Evolutionary conservation across 1,284 basidiomycete species (phyloP), one percentile per base, ranked within the genome.

Genomic region (Cryptococcus floricola): DNA sequence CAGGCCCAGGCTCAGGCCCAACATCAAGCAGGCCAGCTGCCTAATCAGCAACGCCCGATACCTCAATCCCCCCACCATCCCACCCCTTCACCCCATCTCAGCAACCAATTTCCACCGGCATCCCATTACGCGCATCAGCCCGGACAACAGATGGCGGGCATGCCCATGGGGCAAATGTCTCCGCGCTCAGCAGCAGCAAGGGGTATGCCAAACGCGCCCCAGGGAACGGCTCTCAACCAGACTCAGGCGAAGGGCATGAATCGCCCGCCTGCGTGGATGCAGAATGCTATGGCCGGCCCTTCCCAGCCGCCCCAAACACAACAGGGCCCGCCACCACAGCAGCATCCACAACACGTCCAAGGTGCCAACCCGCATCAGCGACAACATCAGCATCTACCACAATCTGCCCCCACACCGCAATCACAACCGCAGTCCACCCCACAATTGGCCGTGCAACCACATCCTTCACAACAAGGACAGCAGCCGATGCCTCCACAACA

Each of bases 81-180:
- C 3, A 64, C 65, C 9, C 68, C 70, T 37, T 73, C 70, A 10
- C 73, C 73, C 12, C 73, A 75, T 57, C 49, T 75, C 42, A 55
- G 66, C 13, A 71, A 73, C 50, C 70, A 72, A 64, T 19, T 72
- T 69, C 56, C 62, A 31, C 65, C 66, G 56, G 67, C 64, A n/a
- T 57, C 61, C 49, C 63, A 64, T 34, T 69, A 66, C 48, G 63
- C 67, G 14, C 65, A 67, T 52, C 63, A 62, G n/a, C 55, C 49
- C 13, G 50, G 57, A 10, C 53, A 50, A 50, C 48, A 39, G 39
- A 25, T 16, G 42, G 47, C 34, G 48, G 63, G 48, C 19, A 19
- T 18, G 14, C 13, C 12, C 18, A 31, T 37, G 25, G 37, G 34
- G 18, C 38, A 37, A 16, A 38, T 49, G 34, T 49, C 48, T 9